Evolutionary conservation across 2,329 filamentous ascomycete species (phyloP).

Genomic region (Fusarium concolor): DNA sequence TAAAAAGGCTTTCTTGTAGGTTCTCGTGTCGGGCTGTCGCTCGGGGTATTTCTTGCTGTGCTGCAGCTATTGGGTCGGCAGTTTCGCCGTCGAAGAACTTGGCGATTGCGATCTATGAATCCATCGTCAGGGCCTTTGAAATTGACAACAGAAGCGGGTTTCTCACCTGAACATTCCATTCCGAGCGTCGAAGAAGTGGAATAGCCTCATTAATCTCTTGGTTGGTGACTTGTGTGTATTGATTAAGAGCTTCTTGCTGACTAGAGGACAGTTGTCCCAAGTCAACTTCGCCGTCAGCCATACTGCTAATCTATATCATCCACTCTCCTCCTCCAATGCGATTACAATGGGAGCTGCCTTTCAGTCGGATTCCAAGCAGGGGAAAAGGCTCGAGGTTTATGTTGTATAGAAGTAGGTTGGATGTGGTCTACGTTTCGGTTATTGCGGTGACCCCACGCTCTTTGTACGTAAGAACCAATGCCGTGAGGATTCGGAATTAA

Average conservation of each 20-base stretch:
- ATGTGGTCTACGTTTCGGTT: constrained; percentile 7
- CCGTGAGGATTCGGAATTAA: not conserved
- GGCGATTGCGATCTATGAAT: constrained; percentile 84
- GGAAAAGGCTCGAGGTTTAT: not conserved
- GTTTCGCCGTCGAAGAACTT: constrained; percentile 98
- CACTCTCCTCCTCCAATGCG: not conserved
- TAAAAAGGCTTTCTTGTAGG: constrained; percentile 70
- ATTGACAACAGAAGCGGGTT: not conserved
- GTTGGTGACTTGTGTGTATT: constrained; percentile 88
- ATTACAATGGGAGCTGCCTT: not conserved
- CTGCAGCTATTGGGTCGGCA: constrained; percentile 83
- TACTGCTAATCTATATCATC: constrained; percentile 30
- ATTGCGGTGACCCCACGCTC: constrained; percentile 29
- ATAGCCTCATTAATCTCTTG: constrained; percentile 82
- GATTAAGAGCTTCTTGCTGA: constrained; percentile 87
- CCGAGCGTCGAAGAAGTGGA: constrained; percentile 81
- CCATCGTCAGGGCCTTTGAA: constrained; percentile 6
- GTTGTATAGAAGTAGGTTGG: not conserved
- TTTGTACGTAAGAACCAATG: constrained; percentile 7
- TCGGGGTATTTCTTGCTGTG: constrained; percentile 71
- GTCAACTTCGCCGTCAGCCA: constrained; percentile 59
- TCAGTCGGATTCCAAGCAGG: not conserved
- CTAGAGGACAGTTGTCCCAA: constrained; percentile 77
- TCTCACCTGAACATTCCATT: constrained; percentile 94
- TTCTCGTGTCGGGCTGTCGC: constrained; percentile 77